Percentiles rank a stretch among this genome's conserved stretches.
Evolutionary conservation across 805 yeast species (phyloP).

Genomic region (Metschnikowia amazonensis): DNA sequence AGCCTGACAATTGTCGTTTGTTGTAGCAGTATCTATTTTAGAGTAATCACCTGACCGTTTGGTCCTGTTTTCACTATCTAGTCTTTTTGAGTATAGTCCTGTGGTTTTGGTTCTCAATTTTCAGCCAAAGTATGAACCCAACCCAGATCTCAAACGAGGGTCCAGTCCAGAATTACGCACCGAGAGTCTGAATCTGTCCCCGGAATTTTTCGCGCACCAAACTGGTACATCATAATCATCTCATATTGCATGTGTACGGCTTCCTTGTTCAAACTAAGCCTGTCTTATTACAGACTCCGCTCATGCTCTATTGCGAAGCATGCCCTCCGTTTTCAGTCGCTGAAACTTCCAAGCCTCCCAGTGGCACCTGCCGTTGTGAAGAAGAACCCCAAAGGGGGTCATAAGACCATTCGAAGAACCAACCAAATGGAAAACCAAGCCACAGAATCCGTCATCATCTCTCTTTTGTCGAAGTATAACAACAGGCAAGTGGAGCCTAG

Average conservation of each 20-base stretch:
- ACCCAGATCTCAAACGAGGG: too few species aligned
- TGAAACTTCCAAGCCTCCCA: neutral
- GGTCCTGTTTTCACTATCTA: too few species aligned
- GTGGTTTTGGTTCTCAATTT: too few species aligned
- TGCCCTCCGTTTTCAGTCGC: neutral
- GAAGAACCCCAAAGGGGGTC: constrained; percentile 8
- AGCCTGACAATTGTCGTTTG: too few species aligned
- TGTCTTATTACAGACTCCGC: neutral
- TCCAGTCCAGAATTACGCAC: too few species aligned
- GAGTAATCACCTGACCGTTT: too few species aligned
- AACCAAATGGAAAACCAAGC: constrained; percentile 24
- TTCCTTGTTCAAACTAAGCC: neutral
- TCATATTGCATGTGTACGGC: neutral
- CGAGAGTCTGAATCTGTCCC: too few species aligned
- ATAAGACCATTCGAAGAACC: constrained; percentile 17
- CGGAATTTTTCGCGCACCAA: neutral
- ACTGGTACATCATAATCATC: neutral
- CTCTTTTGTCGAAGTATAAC: constrained; percentile 16
- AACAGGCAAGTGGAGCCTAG: constrained; percentile 18
- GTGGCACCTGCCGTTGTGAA: constrained; percentile 3
- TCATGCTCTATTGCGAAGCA: neutral
- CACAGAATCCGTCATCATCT: constrained; percentile 15
- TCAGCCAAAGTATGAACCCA: too few species aligned
- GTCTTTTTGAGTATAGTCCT: too few species aligned
- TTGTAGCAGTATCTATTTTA: too few species aligned